Conservation (phyloP, 2,329 filamentous ascomycete species). For the Teratosphaeria destructans region DNA sequence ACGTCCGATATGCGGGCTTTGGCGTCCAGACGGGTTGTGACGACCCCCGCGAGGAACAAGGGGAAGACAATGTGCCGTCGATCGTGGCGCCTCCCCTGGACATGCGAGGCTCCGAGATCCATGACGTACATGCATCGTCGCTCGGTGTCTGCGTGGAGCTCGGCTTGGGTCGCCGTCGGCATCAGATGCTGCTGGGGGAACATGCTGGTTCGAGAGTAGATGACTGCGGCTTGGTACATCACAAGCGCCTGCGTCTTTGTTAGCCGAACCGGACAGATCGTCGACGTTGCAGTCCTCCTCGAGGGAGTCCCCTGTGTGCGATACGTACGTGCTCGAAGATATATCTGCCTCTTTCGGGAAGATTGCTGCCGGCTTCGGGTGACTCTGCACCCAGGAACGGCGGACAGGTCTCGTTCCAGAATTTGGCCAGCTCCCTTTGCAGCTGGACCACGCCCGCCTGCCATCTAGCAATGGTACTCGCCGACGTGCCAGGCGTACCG, state of each 20-base stretch:
- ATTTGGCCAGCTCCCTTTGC: conserved; percentile 18
- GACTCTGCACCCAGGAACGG: conserved; percentile 13
- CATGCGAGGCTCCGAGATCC: conserved; percentile 31
- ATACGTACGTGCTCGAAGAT: conserved; percentile 36
- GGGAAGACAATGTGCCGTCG: conserved; percentile 42
- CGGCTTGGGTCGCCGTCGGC: conserved; percentile 22
- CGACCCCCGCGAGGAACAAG: conserved; percentile 44
- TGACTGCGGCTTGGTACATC: conserved; percentile 38
- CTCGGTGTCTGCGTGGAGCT: conserved; percentile 32
- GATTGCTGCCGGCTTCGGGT: conserved; percentile 20
- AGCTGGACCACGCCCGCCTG: conserved; percentile 16
- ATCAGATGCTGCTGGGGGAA: conserved; percentile 39
- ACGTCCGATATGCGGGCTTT: conserved; percentile 41
- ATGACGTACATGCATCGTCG: conserved; percentile 37
- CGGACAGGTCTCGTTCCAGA: conserved; percentile 22
- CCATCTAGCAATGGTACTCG: conserved; percentile 13
- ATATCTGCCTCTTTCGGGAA: conserved; percentile 15
- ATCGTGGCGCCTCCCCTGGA: conserved; percentile 30
- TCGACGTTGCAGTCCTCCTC: background rate
- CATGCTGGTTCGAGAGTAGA: conserved; percentile 47
- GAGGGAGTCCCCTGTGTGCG: background rate
- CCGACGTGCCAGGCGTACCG: conserved; percentile 8
- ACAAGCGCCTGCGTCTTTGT: conserved; percentile 27
- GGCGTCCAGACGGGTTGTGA: conserved; percentile 29
- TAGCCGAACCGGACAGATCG: conserved; percentile 13